Conservation (phyloP, 2,329 filamentous ascomycete genomes). For the Trichoderma endophyticum region DNA sequence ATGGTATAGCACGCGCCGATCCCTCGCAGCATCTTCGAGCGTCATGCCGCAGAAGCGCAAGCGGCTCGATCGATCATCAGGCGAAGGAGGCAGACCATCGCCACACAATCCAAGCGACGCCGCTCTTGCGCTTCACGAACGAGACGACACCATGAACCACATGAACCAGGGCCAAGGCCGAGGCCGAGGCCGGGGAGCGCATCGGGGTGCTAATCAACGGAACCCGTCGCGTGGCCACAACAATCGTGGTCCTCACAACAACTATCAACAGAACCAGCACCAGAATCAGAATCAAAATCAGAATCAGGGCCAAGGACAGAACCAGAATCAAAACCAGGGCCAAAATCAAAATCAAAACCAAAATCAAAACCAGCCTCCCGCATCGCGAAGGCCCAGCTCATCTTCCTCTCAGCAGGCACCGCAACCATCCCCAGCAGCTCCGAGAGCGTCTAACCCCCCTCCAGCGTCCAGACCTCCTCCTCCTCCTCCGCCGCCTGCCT, state of each 20-base stretch:
- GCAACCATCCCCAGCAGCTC: slow-evolving; percentile 24
- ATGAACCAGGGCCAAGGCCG: slow-evolving; percentile 41
- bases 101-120: slow-evolving; percentile 61
- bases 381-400: slow-evolving; percentile 22
- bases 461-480: slow-evolving; percentile 23
- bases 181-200: slow-evolving; percentile 47
- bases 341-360: slow-evolving; percentile 19
- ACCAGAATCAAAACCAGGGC: slow-evolving; percentile 13
- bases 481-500: slow-evolving; percentile 22
- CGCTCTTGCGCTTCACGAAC: slow-evolving; percentile 55
- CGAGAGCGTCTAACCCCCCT: slow-evolving; percentile 22
- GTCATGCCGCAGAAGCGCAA: slow-evolving; percentile 60
- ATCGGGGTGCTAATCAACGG: slow-evolving; percentile 50
- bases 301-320: slow-evolving; percentile 16
- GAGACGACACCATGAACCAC: slow-evolving; percentile 45
- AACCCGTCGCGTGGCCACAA: slow-evolving; percentile 45
- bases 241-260: slow-evolving; percentile 27
- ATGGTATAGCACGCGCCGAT: slow-evolving; percentile 32
- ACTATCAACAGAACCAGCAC: slow-evolving; percentile 20
- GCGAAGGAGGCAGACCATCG: slow-evolving; percentile 53
- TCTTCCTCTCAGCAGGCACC: slow-evolving; percentile 20
- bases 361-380: slow-evolving; percentile 21
- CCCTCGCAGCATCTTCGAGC: slow-evolving; percentile 22
- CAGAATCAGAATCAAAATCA: background rate
- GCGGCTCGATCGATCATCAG: slow-evolving; percentile 49